Base-by-base conservation (phyloP, 169 alveolate genomes). In the Eimeria tenella region DNA sequence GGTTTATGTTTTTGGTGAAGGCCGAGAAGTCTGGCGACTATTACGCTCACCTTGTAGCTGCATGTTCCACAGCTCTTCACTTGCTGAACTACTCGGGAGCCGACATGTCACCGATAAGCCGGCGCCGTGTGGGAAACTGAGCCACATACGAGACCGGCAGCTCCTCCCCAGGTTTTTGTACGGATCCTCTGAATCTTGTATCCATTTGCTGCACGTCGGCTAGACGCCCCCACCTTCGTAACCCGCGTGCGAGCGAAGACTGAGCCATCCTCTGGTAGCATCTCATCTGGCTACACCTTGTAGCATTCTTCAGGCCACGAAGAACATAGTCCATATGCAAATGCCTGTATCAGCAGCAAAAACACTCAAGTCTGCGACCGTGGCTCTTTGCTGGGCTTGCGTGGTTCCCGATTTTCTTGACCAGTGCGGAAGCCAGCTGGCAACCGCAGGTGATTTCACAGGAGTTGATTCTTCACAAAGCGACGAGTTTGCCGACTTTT, bases 341-440 rank as follows among this genome's bases (percentile, higher is more conserved):
- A 79, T 79, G 88, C 70, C 21, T 21, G 19, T 13, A n/a, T 21
- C 88, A 11, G 88, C 70, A n/a, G 9, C n/a, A 19, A 55, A 79
- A 4, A 23, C 56, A n/a, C 21, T 79, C 53, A 53, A 79, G 70
- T 79, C 53, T 6, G 23, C 53, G 65, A 3, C 23, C 50, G 23
- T 52, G 73, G 71, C 70, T n/a, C 71, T 79, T 68, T 79, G 71
- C 88, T 79, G 88, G 88, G 70, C 53, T 79, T 63, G 65, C 55
- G 13, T 79, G 52, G 88, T 13, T n/a, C 56, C 71, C 13, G 71
- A 23, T 79, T 42, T 23, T 79, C 53, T 55, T 50, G 50, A 21
- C 71, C 49, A 11, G 10, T 53, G 23, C 4, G 53, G 50, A 52
- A 10, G 23, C 10, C 52, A 10, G 70, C 53, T 79, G 52, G 15